Percentiles rank a stretch among this genome's conserved stretches.
phyloP scores from a whole-genome alignment of 345 rosid species.

The Brassica nigra region DNA sequence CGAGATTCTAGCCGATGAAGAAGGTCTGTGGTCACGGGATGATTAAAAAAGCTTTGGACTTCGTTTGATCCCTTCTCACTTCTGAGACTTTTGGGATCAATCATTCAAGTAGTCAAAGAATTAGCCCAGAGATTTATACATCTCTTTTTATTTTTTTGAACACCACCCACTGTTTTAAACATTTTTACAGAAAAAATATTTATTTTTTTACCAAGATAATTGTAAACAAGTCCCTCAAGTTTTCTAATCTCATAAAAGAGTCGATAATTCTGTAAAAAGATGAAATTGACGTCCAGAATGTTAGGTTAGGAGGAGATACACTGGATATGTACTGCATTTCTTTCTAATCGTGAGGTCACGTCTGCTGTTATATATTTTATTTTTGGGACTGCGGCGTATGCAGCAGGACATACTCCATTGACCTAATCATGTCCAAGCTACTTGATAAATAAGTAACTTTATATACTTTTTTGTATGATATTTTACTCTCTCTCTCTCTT shows the following conservation, averaged over 20 bases:
- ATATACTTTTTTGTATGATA: not conserved
- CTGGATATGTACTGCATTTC: not conserved
- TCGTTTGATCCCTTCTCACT: not conserved
- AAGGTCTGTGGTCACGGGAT: not conserved
- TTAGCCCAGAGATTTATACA: not conserved
- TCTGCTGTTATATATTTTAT: not conserved
- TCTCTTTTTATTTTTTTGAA: too few relatives aligned
- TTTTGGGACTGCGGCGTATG: too few relatives aligned
- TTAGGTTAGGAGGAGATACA: not conserved
- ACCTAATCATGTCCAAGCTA: not conserved
- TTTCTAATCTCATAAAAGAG: not conserved
- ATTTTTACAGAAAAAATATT: too few relatives aligned
- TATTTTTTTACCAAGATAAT: not conserved
- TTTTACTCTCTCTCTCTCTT: too few relatives aligned
- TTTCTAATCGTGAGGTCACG: not conserved
- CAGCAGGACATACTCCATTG: not conserved
- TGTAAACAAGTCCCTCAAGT: not conserved
- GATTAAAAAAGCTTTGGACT: not conserved
- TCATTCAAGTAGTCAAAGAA: not conserved
- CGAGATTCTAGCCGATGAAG: not conserved
- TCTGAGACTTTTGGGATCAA: not conserved
- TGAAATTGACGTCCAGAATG: not conserved
- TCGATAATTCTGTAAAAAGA: not conserved
- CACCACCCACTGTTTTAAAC: too few relatives aligned
- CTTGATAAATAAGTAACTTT: not conserved